A percentile compares a stretch with the other conserved stretches of the same genome.
Evolutionary conservation across 2,329 filamentous ascomycete genomes (phyloP).

Genomic region (Colletotrichum falcatum): DNA sequence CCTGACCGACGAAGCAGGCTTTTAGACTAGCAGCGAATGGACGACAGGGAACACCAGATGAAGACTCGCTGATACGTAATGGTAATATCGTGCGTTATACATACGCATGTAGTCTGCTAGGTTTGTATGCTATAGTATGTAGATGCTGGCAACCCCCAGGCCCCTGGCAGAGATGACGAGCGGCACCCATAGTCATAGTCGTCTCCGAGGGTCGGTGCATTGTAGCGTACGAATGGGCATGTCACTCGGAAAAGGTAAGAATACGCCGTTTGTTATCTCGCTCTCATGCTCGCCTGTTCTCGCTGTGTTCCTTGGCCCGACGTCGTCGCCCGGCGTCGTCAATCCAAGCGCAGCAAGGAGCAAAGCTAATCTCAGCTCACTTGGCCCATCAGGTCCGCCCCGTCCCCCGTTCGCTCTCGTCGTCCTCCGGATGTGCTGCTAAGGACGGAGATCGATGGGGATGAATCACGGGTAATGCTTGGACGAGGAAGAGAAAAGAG

Average conservation of each 20-base stretch:
- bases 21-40: neutral
- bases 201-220: neutral
- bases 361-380: slow-evolving; percentile 12
- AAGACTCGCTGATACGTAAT: neutral
- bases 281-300: neutral
- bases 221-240: too few species aligned
- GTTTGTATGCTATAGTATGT: neutral
- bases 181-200: neutral
- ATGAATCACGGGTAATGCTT: neutral
- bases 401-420: slow-evolving; percentile 14
- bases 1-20: too few species aligned
- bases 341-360: neutral
- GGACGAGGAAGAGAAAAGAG: neutral
- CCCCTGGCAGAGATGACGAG: neutral
- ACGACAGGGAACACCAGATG: slow-evolving; percentile 20
- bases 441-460: slow-evolving; percentile 16
- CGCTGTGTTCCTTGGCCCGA: neutral
- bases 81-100: neutral
- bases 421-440: slow-evolving; percentile 12
- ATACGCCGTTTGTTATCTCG: slow-evolving; percentile 14
- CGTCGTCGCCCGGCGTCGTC: neutral
- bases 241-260: neutral
- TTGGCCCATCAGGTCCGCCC: neutral
- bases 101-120: neutral
- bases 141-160: neutral